Evolutionary conservation across 2,329 filamentous ascomycete species (phyloP).

Genomic region (Fusarium concolor): DNA sequence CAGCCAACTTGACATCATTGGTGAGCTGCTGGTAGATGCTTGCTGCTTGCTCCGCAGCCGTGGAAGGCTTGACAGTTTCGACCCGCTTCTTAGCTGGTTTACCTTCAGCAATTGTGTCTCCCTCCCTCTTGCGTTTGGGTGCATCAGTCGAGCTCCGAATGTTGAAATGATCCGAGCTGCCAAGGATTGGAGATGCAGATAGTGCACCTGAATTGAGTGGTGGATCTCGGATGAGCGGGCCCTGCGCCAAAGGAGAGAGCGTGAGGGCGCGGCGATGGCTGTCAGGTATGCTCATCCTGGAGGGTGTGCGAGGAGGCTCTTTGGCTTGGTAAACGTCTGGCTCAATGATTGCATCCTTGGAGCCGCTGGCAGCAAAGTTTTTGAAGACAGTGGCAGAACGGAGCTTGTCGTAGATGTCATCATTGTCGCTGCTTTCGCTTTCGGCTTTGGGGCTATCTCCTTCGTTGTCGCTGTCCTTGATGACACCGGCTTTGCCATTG

Average conservation of each 20-base stretch:
- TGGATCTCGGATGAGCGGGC: background rate
- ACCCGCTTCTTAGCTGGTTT: background rate
- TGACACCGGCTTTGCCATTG: background rate
- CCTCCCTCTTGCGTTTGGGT: conserved; percentile 11
- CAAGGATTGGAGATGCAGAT: no score
- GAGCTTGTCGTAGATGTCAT: background rate
- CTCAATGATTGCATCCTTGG: no score
- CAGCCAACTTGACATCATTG: background rate
- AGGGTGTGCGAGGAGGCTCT: background rate
- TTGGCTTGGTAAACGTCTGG: background rate
- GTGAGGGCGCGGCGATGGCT: background rate
- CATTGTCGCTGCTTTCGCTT: conserved; percentile 1
- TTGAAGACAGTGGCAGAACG: no score
- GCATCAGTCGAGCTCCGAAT: accelerated
- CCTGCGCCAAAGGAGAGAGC: background rate
- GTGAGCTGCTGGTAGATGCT: conserved; percentile 3
- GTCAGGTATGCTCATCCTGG: background rate
- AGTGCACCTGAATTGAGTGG: background rate
- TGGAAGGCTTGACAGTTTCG: background rate
- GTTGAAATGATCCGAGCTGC: background rate
- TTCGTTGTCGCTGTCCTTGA: background rate
- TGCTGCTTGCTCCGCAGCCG: background rate
- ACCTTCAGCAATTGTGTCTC: background rate
- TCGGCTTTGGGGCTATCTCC: background rate
- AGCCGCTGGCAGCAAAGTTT: no score